Conservation (phyloP, 495 filamentous ascomycete genomes). For the Choiromyces venosus region DNA sequence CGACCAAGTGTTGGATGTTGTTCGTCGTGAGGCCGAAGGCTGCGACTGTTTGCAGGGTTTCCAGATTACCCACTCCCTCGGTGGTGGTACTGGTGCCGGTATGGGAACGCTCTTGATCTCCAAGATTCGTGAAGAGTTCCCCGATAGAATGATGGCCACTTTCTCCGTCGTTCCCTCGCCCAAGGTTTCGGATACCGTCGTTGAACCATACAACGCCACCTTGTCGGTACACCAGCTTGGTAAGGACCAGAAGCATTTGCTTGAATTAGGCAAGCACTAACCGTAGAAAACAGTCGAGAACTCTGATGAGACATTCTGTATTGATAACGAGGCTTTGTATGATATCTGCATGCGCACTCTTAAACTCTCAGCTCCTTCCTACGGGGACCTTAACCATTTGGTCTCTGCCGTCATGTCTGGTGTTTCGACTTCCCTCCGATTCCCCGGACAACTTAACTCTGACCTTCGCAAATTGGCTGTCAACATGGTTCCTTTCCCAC, state of each 20-base stretch:
- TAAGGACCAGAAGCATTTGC: constrained; percentile 33
- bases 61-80: constrained; percentile 99
- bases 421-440: constrained; percentile 96
- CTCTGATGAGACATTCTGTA: constrained; percentile 99
- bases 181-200: constrained; percentile 99
- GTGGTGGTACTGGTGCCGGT: constrained; percentile 99
- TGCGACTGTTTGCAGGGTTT: constrained; percentile 99
- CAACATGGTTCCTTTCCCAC: constrained; percentile 99
- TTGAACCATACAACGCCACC: constrained; percentile 99
- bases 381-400: constrained; percentile 98
- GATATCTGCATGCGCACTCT: constrained; percentile 99
- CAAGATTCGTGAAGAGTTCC: constrained; percentile 99
- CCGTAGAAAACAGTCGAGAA: constrained; percentile 67
- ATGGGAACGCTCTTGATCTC: constrained; percentile 99
- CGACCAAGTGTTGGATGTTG: constrained; percentile 95
- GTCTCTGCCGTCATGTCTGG: constrained; percentile 99
- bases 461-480: constrained; percentile 99
- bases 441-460: constrained; percentile 99
- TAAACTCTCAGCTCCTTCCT: constrained; percentile 96
- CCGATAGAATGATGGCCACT: constrained; percentile 99
- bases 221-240: constrained; percentile 94
- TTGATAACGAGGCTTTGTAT: constrained; percentile 99
- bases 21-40: constrained; percentile 96
- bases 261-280: constrained; percentile 29
- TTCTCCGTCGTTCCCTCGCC: constrained; percentile 99